Base-by-base conservation (phyloP, 257 asterid genomes). In the Nicotiana otophora region DNA sequence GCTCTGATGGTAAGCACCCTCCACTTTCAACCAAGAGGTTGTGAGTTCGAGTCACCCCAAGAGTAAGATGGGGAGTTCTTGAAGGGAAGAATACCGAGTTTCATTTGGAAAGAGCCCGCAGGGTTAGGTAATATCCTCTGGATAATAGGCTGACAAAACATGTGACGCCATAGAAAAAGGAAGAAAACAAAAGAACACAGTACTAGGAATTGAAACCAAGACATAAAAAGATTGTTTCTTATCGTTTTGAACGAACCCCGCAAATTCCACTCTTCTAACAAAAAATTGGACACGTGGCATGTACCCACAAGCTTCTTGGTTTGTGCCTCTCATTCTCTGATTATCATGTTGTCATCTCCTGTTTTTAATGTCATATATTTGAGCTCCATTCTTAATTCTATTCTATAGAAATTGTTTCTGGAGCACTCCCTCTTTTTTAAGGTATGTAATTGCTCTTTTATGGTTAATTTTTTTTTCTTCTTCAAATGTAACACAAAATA, bases 231-330 rank as follows among this genome's bases (percentile, higher is more conserved):
- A 36, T 48, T 51, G 55, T 51, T 51, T 51, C 16, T 51, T 51
- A 11, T 51, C 74, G 5, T 31, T 31, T 3, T 31, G 4, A 31
- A 30, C 12, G 11, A 8, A 28, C 64, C 3, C 10, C 48, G 15
- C n/a, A 53, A 76, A 46, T 64, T 62, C 69, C 74, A 80, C 76
- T 42, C 64, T 26, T 20, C 31, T 3, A 46, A 80, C 83, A 42
- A 62, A 80, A 0, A 80, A 17, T 61, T 61, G 60, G 70, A 79
- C 82, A 80, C 83, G 83, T 80, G 83, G 83, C 76, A 60, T 10
- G 30, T 34, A 39, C 10, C 77, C 77, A 63, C 83, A 80, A n/a
- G 74, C 64, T 80, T 26, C 42, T 74, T 74, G 10, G 4, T 4
- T 26, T 48, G 0, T 48, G 42, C 42, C 31, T 46, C 61, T 46